phyloP scores from a whole-genome alignment of 2,329 filamentous ascomycete genomes.

The Ampelomyces quisqualis region DNA sequence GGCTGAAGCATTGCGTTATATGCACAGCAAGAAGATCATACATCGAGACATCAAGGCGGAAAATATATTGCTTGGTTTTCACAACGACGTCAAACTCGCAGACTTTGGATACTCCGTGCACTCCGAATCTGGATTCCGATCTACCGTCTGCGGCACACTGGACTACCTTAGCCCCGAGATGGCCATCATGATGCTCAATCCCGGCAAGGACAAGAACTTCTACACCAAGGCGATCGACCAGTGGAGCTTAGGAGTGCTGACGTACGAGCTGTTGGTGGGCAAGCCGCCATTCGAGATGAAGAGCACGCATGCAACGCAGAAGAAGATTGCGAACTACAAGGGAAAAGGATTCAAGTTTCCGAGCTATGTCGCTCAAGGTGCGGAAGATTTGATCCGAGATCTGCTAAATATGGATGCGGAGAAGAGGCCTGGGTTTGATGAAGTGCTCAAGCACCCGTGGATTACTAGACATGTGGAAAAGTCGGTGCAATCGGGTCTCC shows the following conservation, averaged over 20 bases:
- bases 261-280: constrained; percentile 89
- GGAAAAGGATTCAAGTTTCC: constrained; percentile 85
- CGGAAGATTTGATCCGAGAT: constrained; percentile 70
- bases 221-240: constrained; percentile 92
- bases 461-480: constrained; percentile 63
- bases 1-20: constrained; percentile 77
- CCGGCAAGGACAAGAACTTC: constrained; percentile 69
- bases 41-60: constrained; percentile 91
- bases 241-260: constrained; percentile 90
- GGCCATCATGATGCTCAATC: constrained; percentile 52
- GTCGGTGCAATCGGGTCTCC: constrained; percentile 2
- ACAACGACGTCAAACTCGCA: constrained; percentile 94
- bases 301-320: constrained; percentile 76
- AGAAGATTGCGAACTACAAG: constrained; percentile 67
- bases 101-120: constrained; percentile 98
- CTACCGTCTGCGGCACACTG: constrained; percentile 91
- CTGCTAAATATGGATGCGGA: constrained; percentile 67
- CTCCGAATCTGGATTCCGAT: constrained; percentile 81
- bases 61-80: constrained; percentile 91
- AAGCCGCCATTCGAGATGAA: constrained; percentile 94
- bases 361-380: constrained; percentile 80
- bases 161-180: constrained; percentile 96
- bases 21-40: constrained; percentile 92
- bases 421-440: constrained; percentile 80
- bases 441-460: constrained; percentile 85